phyloP scores from a whole-genome alignment of 345 rosid genomes.

The Arabis alpina region DNA sequence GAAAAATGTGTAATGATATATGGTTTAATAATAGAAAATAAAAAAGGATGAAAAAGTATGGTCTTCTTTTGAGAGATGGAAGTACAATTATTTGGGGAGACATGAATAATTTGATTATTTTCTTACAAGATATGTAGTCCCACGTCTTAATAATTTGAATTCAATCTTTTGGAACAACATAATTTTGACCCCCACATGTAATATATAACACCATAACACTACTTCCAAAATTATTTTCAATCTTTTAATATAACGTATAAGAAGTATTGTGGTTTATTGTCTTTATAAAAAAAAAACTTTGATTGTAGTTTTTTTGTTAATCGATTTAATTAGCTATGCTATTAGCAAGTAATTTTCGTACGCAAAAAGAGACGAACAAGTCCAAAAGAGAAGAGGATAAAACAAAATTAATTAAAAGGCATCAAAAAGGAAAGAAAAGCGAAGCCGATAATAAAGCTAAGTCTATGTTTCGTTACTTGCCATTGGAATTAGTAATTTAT shows the following conservation, averaged over 20 bases:
- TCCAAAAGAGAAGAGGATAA: conserved; percentile 16
- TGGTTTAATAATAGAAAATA: not conserved
- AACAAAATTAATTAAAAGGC: conserved; percentile 4
- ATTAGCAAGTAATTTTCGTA: not conserved
- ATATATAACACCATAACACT: conserved; percentile 5
- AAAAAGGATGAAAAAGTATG: conserved; percentile 17
- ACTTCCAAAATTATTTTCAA: not conserved
- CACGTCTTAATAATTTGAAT: conserved; percentile 36
- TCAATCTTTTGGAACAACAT: conserved; percentile 35
- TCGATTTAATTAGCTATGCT: not conserved
- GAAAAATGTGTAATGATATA: not conserved
- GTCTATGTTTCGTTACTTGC: too few species aligned
- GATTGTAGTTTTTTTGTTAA: not conserved
- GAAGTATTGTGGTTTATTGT: too few species aligned
- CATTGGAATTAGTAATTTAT: too few species aligned
- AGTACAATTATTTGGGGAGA: conserved; percentile 37
- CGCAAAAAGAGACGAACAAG: not conserved
- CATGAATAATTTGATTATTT: conserved; percentile 22
- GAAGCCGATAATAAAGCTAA: conserved; percentile 15
- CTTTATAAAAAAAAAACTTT: too few species aligned
- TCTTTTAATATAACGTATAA: too few species aligned
- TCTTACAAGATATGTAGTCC: conserved; percentile 34
- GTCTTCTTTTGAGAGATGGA: conserved; percentile 40
- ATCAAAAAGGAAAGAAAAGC: conserved; percentile 22
- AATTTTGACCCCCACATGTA: conserved; percentile 36